Base-by-base conservation (phyloP, 2,329 filamentous ascomycete genomes). In the Paracorniculantispora psalliotae region DNA sequence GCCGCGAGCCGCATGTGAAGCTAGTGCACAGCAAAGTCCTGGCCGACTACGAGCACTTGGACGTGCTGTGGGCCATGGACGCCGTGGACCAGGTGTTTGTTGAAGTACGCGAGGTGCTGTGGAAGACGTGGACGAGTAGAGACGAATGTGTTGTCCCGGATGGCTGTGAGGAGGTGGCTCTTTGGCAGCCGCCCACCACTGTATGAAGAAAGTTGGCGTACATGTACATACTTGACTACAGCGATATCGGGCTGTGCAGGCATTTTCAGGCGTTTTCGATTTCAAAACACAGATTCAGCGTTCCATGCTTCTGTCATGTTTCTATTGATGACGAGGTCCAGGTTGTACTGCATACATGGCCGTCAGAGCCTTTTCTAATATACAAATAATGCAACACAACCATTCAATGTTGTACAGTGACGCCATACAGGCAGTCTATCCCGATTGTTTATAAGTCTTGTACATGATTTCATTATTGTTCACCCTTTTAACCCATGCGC, bases 1-100 rank as follows among this genome's bases (percentile, higher is more conserved):
- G 89, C 0, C 80, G 90, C 26, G 93, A 97, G 72, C 93, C 93
- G 1, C 80, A 91, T 67, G 91, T 96, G 9, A 78, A 82, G 41
- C 76, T 97, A 5, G 90, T 96, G 4, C 90, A 96, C 73, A 82
- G 83, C 63, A 96, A 91, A 69, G 78, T 96, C 23, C 89, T 97
- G 46, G 85, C 90, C 2, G 90, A 88, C 49, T 96, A 96, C 70
- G 93, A 97, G 75, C 93, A 97, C 73, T 80, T 97, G 4, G 93
- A 97, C 73, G 91, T 97, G 1, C 85, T 97, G 39, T 97, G 93
- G 93, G 92, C 92, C 0, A 91, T 97, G 79, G 92, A 97, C 68
- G 85, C 86, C 0, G 84, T 92, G 17, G 87, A 93, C 50, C 84
- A 93, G 70, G 90, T 97, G 1, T 94, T 92, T 5, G 80, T 78